Conservation (phyloP, 257 asterid genomes). For the Datura wrightii region DNA sequence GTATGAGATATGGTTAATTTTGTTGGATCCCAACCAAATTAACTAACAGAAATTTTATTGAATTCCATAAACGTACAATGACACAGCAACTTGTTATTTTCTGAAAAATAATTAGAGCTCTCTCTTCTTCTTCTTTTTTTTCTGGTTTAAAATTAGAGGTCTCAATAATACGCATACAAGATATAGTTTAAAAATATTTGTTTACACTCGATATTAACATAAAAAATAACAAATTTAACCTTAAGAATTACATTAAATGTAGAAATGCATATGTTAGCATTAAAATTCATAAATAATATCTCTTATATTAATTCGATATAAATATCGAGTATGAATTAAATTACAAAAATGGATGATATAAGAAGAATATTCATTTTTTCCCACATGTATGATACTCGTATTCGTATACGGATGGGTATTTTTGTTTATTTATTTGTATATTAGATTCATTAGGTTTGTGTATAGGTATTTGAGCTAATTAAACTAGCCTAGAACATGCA, state of each 20-base stretch:
- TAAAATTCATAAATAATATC: no score
- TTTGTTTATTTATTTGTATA: background rate
- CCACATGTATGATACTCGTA: background rate
- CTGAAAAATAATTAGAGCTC: background rate
- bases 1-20: conserved; percentile 4
- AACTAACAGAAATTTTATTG: conserved; percentile 1
- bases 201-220: no score
- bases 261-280: no score
- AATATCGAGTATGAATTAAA: background rate
- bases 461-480: background rate
- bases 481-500: conserved; percentile 26
- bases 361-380: background rate
- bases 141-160: background rate
- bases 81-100: background rate
- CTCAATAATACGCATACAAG: background rate
- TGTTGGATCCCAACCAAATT: conserved; percentile 14
- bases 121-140: no score
- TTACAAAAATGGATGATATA: background rate
- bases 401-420: background rate
- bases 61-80: background rate
- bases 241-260: no score
- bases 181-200: background rate
- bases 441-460: background rate
- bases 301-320: no score
- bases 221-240: no score